Evolutionary conservation across 2,329 filamentous ascomycete genomes (phyloP).

Genomic region (Beauveria australis): DNA sequence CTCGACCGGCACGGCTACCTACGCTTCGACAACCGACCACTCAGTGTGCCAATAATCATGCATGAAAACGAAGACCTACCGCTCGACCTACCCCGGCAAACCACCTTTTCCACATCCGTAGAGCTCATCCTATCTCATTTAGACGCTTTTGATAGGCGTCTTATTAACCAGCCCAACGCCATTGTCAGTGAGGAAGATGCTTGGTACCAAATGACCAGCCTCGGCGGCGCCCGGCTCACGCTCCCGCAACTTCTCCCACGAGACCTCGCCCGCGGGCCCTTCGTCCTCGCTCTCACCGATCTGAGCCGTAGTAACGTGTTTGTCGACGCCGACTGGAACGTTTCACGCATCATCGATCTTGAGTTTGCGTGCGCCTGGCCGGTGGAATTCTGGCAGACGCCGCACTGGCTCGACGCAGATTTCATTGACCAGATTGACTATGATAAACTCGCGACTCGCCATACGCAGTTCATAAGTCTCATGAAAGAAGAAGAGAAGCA

Average conservation of each 20-base stretch:
- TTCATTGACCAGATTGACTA: too few relatives aligned
- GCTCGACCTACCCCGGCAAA: not conserved
- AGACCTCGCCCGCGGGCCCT: slow-evolving; percentile 22
- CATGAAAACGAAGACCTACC: slow-evolving; percentile 16
- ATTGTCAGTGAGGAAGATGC: not conserved
- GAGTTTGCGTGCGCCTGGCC: too few relatives aligned
- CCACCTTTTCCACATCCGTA: not conserved
- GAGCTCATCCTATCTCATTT: not conserved
- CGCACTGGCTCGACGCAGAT: too few relatives aligned
- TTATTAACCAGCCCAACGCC: slow-evolving; percentile 1
- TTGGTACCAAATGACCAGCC: slow-evolving; percentile 20
- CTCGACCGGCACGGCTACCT: slow-evolving; percentile 22
- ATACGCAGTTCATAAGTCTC: too few relatives aligned
- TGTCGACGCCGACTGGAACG: too few relatives aligned
- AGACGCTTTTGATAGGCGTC: not conserved
- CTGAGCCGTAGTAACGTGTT: slow-evolving; percentile 12
- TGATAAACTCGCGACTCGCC: too few relatives aligned
- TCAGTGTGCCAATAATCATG: slow-evolving; percentile 21
- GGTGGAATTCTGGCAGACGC: too few relatives aligned
- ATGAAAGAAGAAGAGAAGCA: too few relatives aligned
- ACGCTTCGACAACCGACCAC: slow-evolving; percentile 27
- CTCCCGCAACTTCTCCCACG: slow-evolving; percentile 3
- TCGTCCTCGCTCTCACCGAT: slow-evolving; percentile 27
- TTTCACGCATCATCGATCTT: too few relatives aligned
- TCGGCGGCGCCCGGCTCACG: slow-evolving; percentile 19